Base-by-base conservation (phyloP, 495 filamentous ascomycete genomes). In the Aspergillus heteromorphus region DNA sequence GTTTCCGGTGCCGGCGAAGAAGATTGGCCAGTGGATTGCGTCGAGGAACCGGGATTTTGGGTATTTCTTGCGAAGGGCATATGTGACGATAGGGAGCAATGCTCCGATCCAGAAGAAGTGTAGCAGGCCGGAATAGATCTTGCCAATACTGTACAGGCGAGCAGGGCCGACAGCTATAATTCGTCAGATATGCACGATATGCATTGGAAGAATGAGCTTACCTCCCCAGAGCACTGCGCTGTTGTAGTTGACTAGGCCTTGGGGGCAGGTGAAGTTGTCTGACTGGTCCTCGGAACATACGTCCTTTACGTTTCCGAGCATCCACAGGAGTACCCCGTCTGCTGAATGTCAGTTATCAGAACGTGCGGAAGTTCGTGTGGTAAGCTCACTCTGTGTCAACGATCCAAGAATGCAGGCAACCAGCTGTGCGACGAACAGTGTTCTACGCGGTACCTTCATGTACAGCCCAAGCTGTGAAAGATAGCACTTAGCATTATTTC, bases 181-280 rank as follows among this genome's bases (percentile, higher is more conserved):
- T 45, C 13, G 13, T 27, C 27, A 16, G 11, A 27, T 17, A 7
- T 14, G 20, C 2, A 19, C 16, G 62, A 75, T 92, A 90, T 45
- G 87, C n/a, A 79, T 47, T 69, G 25, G 16, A 16, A 23, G 3
- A 23, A 19, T 6, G 4, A 21, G 9, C 53, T 34, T 19, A 56
- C 54, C 87, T 25, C 91, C 91, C 91, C 90, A 95, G 21, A 95
- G 78, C 43, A 95, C 88, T 56, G 82, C 87, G 6, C 90, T 89
- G 68, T 92, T 92, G 77, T 93, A 95, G 72, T 93, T 88, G 3
- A 95, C 90, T 16, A 87, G 83, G 2, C 89, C 91, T 47, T 92
- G 85, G 13, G 91, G 91, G 59, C 90, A 95, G 21, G 85, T 91
- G 67, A 95, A 95, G 14, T 88, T 87, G 65, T 93, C 91, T 60